These are phyloP conservation scores for Puccinia polysora DNA, from an alignment of 1,284 basidiomycete genomes.

Conservation along the genomic window DNA sequence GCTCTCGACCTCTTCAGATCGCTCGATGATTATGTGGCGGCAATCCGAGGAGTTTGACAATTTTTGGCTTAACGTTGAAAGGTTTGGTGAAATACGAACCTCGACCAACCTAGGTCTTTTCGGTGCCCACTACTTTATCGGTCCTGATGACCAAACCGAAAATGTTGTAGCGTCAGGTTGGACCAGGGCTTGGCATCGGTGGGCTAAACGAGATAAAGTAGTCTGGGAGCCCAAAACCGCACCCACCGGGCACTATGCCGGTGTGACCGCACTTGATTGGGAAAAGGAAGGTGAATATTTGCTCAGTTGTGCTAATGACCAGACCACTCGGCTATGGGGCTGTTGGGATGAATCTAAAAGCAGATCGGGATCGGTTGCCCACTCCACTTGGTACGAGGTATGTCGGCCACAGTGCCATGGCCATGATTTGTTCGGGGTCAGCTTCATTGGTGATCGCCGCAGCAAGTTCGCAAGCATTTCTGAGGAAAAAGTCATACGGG, in stretches of 20 bases:
- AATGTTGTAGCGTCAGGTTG: slow-evolving; percentile 80
- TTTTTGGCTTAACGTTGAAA: slow-evolving; percentile 79
- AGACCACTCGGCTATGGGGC: slow-evolving; percentile 81
- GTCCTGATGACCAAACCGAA: slow-evolving; percentile 56
- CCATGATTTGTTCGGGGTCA: slow-evolving; percentile 78
- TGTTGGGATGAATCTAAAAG: slow-evolving; percentile 50
- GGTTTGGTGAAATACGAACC: slow-evolving; percentile 79
- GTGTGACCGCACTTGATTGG: slow-evolving; percentile 75
- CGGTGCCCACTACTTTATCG: slow-evolving; percentile 66
- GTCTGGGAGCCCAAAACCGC: slow-evolving; percentile 72
- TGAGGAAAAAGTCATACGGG: slow-evolving; percentile 84
- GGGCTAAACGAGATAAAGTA: slow-evolving; percentile 56
- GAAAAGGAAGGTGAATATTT: slow-evolving; percentile 76
- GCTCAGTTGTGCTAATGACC: slow-evolving; percentile 72
- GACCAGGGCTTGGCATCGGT: slow-evolving; percentile 84
- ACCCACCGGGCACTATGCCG: slow-evolving; percentile 71
- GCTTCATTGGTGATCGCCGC: slow-evolving; percentile 68
- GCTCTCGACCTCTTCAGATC: slow-evolving; percentile 82
- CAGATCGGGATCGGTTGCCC: slow-evolving; percentile 29
- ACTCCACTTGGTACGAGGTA: slow-evolving; percentile 71
- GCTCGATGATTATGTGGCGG: slow-evolving; percentile 86
- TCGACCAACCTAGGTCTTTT: slow-evolving; percentile 84
- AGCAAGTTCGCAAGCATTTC: slow-evolving; percentile 71
- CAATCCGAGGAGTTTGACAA: slow-evolving; percentile 54
- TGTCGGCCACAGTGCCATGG: slow-evolving; percentile 88